phyloP scores from a whole-genome alignment of 163 green algal species.

The Trebouxiophyceae sp. region DNA sequence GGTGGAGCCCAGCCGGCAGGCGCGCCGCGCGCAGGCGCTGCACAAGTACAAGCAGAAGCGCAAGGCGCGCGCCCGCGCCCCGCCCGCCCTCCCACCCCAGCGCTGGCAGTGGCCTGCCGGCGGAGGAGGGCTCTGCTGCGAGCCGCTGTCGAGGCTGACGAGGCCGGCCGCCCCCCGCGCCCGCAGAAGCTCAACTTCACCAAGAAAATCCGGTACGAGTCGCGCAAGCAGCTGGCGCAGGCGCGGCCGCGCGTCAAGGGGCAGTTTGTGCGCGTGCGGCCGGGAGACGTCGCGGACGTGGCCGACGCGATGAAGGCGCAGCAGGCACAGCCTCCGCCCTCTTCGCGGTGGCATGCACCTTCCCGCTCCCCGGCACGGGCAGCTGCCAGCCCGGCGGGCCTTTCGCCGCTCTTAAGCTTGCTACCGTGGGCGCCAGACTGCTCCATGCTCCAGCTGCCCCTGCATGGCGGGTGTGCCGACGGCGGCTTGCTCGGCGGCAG shows the following conservation, averaged over 20 bases:
- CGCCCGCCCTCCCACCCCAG: neutral
- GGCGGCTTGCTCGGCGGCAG: neutral
- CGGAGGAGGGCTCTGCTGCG: neutral
- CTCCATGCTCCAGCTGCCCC: neutral
- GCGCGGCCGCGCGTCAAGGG: constrained; percentile 38
- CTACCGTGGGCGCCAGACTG: neutral
- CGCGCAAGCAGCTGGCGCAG: constrained; percentile 44
- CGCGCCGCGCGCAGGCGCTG: constrained; percentile 17
- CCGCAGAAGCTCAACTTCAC: constrained; percentile 26
- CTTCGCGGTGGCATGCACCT: no score
- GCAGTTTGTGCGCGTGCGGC: constrained; percentile 42
- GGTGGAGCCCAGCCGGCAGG: neutral
- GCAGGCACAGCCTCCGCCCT: no score
- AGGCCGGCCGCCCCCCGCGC: neutral
- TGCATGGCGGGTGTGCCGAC: neutral
- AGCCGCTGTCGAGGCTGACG: neutral
- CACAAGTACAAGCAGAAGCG: constrained; percentile 50
- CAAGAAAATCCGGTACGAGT: constrained; percentile 57
- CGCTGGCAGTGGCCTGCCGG: neutral
- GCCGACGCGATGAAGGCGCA: no score
- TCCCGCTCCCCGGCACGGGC: no score
- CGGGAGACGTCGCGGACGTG: no score
- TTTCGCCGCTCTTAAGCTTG: neutral
- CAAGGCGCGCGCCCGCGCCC: constrained; percentile 11
- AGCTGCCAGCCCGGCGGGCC: no score